Evolutionary conservation across 179 eudicot genomes (phyloP).

Genomic region (Nepenthes alata): DNA sequence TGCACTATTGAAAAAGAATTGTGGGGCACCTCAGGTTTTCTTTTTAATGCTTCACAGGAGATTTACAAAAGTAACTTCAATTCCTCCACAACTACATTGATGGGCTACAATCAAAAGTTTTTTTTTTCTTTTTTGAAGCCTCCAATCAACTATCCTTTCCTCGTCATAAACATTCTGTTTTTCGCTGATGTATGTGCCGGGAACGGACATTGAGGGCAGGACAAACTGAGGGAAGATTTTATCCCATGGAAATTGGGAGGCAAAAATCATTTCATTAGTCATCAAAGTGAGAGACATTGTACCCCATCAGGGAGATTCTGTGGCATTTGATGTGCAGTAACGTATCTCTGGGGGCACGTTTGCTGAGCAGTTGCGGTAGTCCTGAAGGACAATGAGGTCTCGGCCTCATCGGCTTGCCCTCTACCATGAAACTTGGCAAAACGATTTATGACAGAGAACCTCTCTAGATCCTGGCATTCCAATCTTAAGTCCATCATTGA

Average conservation of each 20-base stretch:
- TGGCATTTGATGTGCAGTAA: constrained; percentile 67
- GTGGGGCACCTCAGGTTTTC: no score
- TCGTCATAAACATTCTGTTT: no score
- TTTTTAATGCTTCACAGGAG: no score
- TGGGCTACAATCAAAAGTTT: no score
- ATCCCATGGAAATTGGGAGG: background rate
- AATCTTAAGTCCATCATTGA: constrained; percentile 69
- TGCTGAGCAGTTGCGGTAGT: constrained; percentile 27
- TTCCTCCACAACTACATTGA: no score
- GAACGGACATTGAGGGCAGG: no score
- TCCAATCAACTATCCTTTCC: no score
- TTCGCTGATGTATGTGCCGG: no score
- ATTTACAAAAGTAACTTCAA: no score
- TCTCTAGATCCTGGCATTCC: constrained; percentile 81
- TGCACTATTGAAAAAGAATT: no score
- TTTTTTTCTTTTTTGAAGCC: no score
- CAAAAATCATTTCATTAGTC: constrained; percentile 10
- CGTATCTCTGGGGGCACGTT: constrained; percentile 63
- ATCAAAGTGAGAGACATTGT: constrained; percentile 74
- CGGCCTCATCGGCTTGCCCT: constrained; percentile 51
- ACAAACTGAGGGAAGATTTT: no score
- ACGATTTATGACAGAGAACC: constrained; percentile 63
- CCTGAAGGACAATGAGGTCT: constrained; percentile 43
- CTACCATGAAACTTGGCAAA: constrained; percentile 78
- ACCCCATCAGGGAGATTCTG: constrained; percentile 65